Percentiles rank a stretch among this genome's conserved stretches.
These are phyloP conservation scores for Colletotrichum lindemuthianum DNA, from an alignment of 2,329 filamentous ascomycete species.

Conservation along the genomic window DNA sequence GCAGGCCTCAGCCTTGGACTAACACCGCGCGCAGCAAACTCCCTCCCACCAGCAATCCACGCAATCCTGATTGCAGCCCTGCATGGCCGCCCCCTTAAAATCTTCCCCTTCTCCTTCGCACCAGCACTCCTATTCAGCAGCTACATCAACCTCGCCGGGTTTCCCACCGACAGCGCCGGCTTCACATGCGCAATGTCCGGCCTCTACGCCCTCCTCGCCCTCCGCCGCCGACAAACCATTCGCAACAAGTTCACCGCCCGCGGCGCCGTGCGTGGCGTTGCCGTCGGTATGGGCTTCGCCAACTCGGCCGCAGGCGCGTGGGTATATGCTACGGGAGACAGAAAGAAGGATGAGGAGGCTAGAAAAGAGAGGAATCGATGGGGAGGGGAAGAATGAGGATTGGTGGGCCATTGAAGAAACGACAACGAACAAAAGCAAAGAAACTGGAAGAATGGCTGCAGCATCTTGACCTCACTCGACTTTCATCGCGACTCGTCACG, in stretches of 20 bases:
- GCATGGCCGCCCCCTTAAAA: slow-evolving; percentile 63
- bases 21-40: slow-evolving; percentile 53
- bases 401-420: background rate
- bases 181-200: slow-evolving; percentile 66
- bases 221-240: slow-evolving; percentile 56
- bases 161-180: slow-evolving; percentile 66
- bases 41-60: slow-evolving; percentile 64
- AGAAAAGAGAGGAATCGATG: slow-evolving; percentile 62
- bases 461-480: background rate
- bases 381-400: slow-evolving; percentile 45
- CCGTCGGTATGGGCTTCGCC: slow-evolving; percentile 58
- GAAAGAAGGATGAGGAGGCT: slow-evolving; percentile 59
- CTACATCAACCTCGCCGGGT: slow-evolving; percentile 69
- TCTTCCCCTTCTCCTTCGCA: slow-evolving; percentile 60
- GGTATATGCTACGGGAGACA: slow-evolving; percentile 62
- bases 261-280: slow-evolving; percentile 60
- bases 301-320: slow-evolving; percentile 62
- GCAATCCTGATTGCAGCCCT: slow-evolving; percentile 66
- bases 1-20: background rate
- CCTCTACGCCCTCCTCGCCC: slow-evolving; percentile 65
- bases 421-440: background rate
- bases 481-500: background rate
- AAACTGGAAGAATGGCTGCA: background rate
- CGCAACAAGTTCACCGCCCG: slow-evolving; percentile 56
- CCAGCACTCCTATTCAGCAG: slow-evolving; percentile 65